Evolutionary conservation across 78 protist genomes (phyloP).

Genomic region (Tieghemostelium lacteum): DNA sequence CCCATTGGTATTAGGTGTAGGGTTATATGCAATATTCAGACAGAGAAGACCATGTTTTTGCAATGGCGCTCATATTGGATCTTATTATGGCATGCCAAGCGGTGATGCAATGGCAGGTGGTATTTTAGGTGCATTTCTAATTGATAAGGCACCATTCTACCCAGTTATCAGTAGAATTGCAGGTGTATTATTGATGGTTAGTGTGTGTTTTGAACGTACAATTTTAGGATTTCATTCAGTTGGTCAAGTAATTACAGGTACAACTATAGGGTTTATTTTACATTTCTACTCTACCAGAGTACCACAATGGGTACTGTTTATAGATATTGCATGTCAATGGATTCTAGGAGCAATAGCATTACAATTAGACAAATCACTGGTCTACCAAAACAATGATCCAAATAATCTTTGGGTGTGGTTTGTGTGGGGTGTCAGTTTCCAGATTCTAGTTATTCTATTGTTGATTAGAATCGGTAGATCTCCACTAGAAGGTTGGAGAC

Average conservation of each 20-base stretch:
- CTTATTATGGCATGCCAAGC: conserved; percentile 73
- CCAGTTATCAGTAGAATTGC: conserved; percentile 51
- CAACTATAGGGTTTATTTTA: conserved; percentile 58
- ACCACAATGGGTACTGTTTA: conserved; percentile 70
- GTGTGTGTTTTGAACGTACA: conserved; percentile 76
- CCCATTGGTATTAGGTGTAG: conserved; percentile 77
- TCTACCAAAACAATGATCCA: conserved; percentile 63
- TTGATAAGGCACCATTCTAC: conserved; percentile 74
- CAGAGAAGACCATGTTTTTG: conserved; percentile 68
- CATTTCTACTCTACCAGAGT: conserved; percentile 75
- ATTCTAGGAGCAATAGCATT: conserved; percentile 21
- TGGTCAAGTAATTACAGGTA: conserved; percentile 74
- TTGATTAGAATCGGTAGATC: conserved; percentile 37
- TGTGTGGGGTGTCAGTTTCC: conserved; percentile 75
- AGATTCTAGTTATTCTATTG: conserved; percentile 37
- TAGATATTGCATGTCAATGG: conserved; percentile 70
- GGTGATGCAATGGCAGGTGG: conserved; percentile 84
- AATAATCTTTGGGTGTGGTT: conserved; percentile 75
- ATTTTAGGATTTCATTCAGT: conserved; percentile 62
- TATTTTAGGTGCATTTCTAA: conserved; percentile 55
- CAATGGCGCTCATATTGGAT: conserved; percentile 62
- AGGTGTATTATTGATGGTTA: conserved; percentile 49
- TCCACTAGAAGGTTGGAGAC: conserved; percentile 44
- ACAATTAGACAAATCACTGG: conserved; percentile 34
- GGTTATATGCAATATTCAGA: conserved; percentile 68